Conservation (phyloP, 2,329 filamentous ascomycete genomes). For the Tolypocladium cylindrosporum region DNA sequence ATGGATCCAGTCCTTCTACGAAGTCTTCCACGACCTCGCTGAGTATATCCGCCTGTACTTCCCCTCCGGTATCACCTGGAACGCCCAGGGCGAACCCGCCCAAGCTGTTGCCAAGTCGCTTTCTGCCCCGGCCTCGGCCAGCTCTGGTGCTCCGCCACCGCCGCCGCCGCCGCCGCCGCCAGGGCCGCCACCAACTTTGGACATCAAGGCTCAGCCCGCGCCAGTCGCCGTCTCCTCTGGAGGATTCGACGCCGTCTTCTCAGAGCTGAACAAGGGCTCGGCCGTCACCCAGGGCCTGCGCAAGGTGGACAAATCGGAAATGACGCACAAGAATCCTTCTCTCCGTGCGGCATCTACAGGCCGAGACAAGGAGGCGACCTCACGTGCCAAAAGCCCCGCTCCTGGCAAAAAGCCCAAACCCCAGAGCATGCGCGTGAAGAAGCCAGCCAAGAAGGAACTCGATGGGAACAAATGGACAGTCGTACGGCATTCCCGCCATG, state of each 20-base stretch:
- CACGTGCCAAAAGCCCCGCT: slow-evolving; percentile 71
- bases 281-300: slow-evolving; percentile 79
- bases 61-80: slow-evolving; percentile 75
- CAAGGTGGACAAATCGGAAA: slow-evolving; percentile 90
- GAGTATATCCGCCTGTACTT: slow-evolving; percentile 82
- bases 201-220: slow-evolving; percentile 37
- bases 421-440: slow-evolving; percentile 75
- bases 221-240: slow-evolving; percentile 25
- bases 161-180: slow-evolving; percentile 59
- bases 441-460: slow-evolving; percentile 67
- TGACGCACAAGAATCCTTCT: slow-evolving; percentile 97
- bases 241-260: slow-evolving; percentile 82
- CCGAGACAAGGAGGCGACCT: slow-evolving; percentile 42
- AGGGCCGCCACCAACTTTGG: slow-evolving; percentile 56
- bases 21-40: slow-evolving; percentile 73
- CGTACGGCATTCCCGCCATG: slow-evolving; percentile 31
- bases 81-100: slow-evolving; percentile 64
- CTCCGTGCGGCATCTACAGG: slow-evolving; percentile 67
- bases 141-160: slow-evolving; percentile 35
- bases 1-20: slow-evolving; percentile 89
- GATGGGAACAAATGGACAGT: slow-evolving; percentile 92
- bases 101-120: slow-evolving; percentile 55
- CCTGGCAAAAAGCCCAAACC: slow-evolving; percentile 84
- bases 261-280: slow-evolving; percentile 80
- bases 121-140: slow-evolving; percentile 34